These are phyloP conservation scores for Henckelia pumila DNA, from an alignment of 257 asterid genomes.

Conservation along the genomic window DNA sequence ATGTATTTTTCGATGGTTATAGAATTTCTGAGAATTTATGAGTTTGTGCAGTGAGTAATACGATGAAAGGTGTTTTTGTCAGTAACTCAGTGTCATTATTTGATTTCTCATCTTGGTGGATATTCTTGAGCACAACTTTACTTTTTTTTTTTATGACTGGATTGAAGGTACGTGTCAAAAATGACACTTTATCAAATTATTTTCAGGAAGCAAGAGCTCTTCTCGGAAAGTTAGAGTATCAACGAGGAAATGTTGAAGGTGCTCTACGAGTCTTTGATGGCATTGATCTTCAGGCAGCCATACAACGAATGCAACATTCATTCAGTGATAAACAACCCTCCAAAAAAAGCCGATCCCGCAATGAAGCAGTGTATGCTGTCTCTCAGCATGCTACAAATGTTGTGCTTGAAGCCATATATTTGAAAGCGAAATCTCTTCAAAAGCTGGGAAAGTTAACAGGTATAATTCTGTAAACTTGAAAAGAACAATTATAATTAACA, in stretches of 20 bases:
- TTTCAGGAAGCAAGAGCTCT: slow-evolving; percentile 98
- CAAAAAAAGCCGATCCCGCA: slow-evolving; percentile 70
- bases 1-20: slow-evolving; percentile 10
- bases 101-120: slow-evolving; percentile 10
- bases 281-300: slow-evolving; percentile 90
- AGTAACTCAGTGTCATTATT: slow-evolving; percentile 15
- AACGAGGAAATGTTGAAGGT: slow-evolving; percentile 94
- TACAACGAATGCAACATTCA: slow-evolving; percentile 76
- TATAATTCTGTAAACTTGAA: slow-evolving; percentile 29
- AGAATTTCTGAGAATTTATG: neutral
- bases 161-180: slow-evolving; percentile 30
- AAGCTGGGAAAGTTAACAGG: slow-evolving; percentile 86
- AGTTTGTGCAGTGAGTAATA: slow-evolving; percentile 1
- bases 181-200: slow-evolving; percentile 34
- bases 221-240: slow-evolving; percentile 96
- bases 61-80: slow-evolving; percentile 6
- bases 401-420: slow-evolving; percentile 91
- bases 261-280: slow-evolving; percentile 97
- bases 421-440: slow-evolving; percentile 95
- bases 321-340: slow-evolving; percentile 58
- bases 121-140: slow-evolving; percentile 31
- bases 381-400: slow-evolving; percentile 88
- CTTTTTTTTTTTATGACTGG: slow-evolving; percentile 24
- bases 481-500: slow-evolving; percentile 7
- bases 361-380: slow-evolving; percentile 49